phyloP scores from a whole-genome alignment of 1,284 basidiomycete genomes.

The Ganoderma lingzhi region DNA sequence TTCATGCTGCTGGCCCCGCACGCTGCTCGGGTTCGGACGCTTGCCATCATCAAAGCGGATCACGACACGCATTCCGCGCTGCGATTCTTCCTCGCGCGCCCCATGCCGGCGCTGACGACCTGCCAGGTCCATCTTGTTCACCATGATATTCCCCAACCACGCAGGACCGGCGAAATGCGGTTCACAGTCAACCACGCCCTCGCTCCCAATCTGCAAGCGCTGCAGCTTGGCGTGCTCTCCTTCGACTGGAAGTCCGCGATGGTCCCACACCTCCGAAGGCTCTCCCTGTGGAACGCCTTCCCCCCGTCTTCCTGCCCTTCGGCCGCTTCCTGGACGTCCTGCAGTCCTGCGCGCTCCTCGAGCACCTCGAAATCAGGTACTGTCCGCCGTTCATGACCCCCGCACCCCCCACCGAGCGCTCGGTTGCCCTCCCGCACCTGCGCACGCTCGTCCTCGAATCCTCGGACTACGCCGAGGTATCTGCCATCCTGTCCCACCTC shows the following conservation, averaged over 20 bases:
- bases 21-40: not conserved
- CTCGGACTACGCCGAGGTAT: not conserved
- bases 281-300: not conserved
- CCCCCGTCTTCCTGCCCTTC: not conserved
- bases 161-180: not conserved
- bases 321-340: not conserved
- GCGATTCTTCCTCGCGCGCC: not conserved
- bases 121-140: not conserved
- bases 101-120: not conserved
- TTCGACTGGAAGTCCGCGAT: not conserved
- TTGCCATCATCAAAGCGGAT: not conserved
- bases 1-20: constrained; percentile 2
- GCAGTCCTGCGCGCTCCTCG: not conserved
- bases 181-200: not conserved
- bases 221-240: not conserved
- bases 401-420: not conserved
- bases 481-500: not conserved
- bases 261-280: not conserved
- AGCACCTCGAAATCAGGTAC: not conserved
- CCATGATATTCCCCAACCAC: not conserved
- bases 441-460: not conserved
- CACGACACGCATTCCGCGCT: not conserved
- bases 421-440: not conserved
- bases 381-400: not conserved
- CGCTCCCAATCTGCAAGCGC: not conserved